Evolutionary conservation across 306 rosid species (phyloP), one percentile per base, ranked within the genome.

Genomic region (Pyrus bretschneideri): DNA sequence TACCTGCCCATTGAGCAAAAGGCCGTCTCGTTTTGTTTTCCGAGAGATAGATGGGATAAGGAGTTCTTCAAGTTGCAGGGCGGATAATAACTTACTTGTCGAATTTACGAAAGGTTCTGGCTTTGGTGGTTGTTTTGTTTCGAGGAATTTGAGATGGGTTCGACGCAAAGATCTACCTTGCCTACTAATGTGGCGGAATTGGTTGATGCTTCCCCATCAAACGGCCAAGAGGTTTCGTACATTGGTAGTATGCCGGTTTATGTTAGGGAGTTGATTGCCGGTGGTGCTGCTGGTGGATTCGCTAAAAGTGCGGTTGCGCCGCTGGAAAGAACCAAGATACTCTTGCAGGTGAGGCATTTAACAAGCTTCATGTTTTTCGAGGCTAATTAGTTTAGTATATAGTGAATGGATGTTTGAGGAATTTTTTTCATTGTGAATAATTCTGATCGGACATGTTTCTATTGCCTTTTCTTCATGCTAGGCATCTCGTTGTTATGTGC

Each of bases 201-300:
- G 8, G 97, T 92, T 30, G 93, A 95, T 45, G 90, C 88, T 80
- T 90, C 97, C 2, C 44, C 18, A 6, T 83, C 97, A 4, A 74
- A 82, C 33, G 80, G 83, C 69, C 74, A 84, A 78, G 85, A 89
- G 11, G 71, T 80, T 27, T 86, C 96, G 13, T 61, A 9, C 51
- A 78, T 92, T 35, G 91, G 87, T 83, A 73, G 82, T 44, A 62
- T 87, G 73, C 99, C 99, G 74, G 78, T 95, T 11, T 95, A 92
- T 81, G 93, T 78, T 21, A 92, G 88, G 87, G 99, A 95, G 86
- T 78, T 92, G 7, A 84, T 92, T 49, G 97, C 99, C 21, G 98
- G 99, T 23, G 99, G 98, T 1, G 82, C 88, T 70, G 99, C 99
- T 19, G 99, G 99, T 30, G 98, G 91, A 19, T 90, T 96, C 74